These are phyloP conservation scores for Talaromyces verruculosus DNA, from an alignment of 2,329 filamentous ascomycete genomes.

Conservation along the genomic window DNA sequence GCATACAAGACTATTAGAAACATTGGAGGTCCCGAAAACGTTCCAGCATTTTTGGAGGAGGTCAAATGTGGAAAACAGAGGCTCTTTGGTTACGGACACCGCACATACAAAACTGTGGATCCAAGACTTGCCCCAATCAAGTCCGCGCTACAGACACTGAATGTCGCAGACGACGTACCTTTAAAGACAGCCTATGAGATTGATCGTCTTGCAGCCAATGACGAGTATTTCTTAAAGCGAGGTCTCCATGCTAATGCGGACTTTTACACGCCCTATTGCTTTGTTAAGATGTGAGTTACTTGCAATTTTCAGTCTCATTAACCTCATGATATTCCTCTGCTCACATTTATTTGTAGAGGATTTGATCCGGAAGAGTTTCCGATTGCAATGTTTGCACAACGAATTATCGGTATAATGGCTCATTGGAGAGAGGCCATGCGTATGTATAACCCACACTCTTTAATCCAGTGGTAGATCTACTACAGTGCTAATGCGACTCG, in stretches of 20 bases:
- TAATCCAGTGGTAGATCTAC: not conserved
- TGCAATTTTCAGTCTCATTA: not conserved
- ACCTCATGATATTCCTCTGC: not conserved
- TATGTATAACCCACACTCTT: conserved; percentile 22
- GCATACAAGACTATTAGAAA: conserved; percentile 48
- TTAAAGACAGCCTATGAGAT: conserved; percentile 31
- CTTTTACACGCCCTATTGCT: conserved; percentile 44
- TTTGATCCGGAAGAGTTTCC: conserved; percentile 34
- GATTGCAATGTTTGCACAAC: conserved; percentile 33
- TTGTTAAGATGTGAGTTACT: not conserved
- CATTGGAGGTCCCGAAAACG: conserved; percentile 30
- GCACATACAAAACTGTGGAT: conserved; percentile 34
- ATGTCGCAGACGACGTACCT: conserved; percentile 10
- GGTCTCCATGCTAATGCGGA: conserved; percentile 48
- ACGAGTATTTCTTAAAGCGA: conserved; percentile 31
- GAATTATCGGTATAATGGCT: conserved; percentile 36
- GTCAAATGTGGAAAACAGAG: conserved; percentile 31
- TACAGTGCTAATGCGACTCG: not conserved
- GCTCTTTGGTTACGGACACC: conserved; percentile 36
- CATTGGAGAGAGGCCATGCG: conserved; percentile 38
- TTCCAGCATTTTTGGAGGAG: conserved; percentile 31
- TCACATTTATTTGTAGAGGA: conserved; percentile 24
- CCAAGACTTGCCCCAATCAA: conserved; percentile 31
- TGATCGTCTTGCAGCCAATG: conserved; percentile 27
- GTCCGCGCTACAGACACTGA: conserved; percentile 29